These are phyloP conservation scores for Podospora australis DNA, from an alignment of 495 filamentous ascomycete species.

Conservation along the genomic window DNA sequence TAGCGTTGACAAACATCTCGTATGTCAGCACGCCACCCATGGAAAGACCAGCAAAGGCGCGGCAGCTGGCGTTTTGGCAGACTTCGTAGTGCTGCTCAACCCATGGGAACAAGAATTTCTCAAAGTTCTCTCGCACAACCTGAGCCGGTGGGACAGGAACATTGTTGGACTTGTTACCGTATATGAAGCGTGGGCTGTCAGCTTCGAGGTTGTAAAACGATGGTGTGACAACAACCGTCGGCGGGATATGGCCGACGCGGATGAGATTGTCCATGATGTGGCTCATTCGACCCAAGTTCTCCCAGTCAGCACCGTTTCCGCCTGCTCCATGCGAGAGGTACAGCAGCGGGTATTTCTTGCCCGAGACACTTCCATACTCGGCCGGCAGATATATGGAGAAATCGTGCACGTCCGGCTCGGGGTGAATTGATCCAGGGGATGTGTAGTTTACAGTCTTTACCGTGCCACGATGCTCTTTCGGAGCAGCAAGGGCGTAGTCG, in stretches of 20 bases:
- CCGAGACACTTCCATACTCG: slow-evolving; percentile 18
- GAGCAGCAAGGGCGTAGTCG: slow-evolving; percentile 27
- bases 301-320: slow-evolving; percentile 26
- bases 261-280: slow-evolving; percentile 31
- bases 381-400: slow-evolving; percentile 27
- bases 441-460: slow-evolving; percentile 29
- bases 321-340: slow-evolving; percentile 28
- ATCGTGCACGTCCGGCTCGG: slow-evolving; percentile 27
- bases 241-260: slow-evolving; percentile 25
- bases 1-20: slow-evolving; percentile 32
- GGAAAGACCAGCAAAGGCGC: slow-evolving; percentile 26
- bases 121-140: slow-evolving; percentile 24
- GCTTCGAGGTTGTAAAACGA: slow-evolving; percentile 30
- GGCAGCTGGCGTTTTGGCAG: slow-evolving; percentile 19
- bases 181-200: slow-evolving; percentile 14
- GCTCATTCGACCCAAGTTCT: slow-evolving; percentile 27
- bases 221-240: slow-evolving; percentile 28
- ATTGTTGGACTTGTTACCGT: slow-evolving; percentile 19
- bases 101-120: slow-evolving; percentile 26
- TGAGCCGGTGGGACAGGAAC: slow-evolving; percentile 14
- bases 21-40: slow-evolving; percentile 28
- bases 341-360: slow-evolving; percentile 25
- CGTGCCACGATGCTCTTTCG: slow-evolving; percentile 14
- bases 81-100: slow-evolving; percentile 20
- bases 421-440: slow-evolving; percentile 27